Evolutionary conservation across 345 rosid genomes (phyloP), one percentile per base, ranked within the genome.

Genomic region (Mangifera indica): DNA sequence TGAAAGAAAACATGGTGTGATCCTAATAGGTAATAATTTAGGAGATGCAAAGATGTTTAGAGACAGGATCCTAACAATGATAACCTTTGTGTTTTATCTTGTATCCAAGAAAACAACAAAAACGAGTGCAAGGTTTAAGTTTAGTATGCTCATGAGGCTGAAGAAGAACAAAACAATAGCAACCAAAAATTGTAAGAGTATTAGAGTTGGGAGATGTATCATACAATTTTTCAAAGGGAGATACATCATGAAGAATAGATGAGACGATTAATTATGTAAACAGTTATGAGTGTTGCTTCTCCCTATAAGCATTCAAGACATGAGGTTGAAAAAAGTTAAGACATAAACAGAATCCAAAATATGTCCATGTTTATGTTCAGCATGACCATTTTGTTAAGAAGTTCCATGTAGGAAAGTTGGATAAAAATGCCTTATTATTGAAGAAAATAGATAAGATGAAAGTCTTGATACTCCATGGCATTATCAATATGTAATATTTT

Each of bases 351-450:
- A 52, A 15, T 75, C 40, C 0, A 79, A 17, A 18, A 75, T 75
- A 24, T 71, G 44, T 0, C n/a, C 13, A 5, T 25, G 66, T 55
- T 75, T 79, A 0, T 29, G 2, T 49, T 71, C 29, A 0, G 3
- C 56, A 7, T 22, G n/a, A 9, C 73, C 66, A 75, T 79, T 75
- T 14, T 75, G 56, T 66, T 71, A 54, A 3, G 56, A 79, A 6
- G 70, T 71, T 4, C 56, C 0, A 17, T 2, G 57, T 40, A 71
- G 8, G 70, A 66, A 3, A 7, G 3, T 3, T 70, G 56, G 34
- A 24, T 18, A 60, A 75, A 1, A 18, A 22, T 79, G 0, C 62
- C 76, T 10, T 68, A 10, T 32, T 22, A 10, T 2, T 14, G 0
- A 71, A 42, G 4, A 59, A 32, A 17, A 17, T 32, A 34, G 0